Evolutionary conservation across 805 yeast species (phyloP), one percentile per base, ranked within the genome.

Genomic region (Groenewaldozyma tartarivorans): DNA sequence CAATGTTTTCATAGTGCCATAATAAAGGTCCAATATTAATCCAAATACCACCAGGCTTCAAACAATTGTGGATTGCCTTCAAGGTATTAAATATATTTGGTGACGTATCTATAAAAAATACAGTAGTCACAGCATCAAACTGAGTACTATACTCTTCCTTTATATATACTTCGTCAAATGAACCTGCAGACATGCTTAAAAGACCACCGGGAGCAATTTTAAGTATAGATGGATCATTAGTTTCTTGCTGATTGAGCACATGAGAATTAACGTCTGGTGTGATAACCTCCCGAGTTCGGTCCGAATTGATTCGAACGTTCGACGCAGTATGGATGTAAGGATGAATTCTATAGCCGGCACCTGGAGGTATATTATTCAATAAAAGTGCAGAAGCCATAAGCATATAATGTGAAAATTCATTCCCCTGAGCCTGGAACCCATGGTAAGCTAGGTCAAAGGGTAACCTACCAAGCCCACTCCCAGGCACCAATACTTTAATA

Each of bases 21-120:
- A 88, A 82, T 46, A 92, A 66, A 0, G 98, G 98, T 0, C 98
- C 98, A 11, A 78, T 68, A 56, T 92, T 90, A 47, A 90, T 75
- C 97, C 97, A 90, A 33, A 71, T 66, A 0, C 84, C 79, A 20
- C 64, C 64, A 3, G 69, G 69, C 13, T 63, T 64, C 7, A 67
- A 60, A 27, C 79, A 51, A 7, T 57, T 51, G 42, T 72, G 71
- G 29, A 90, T 77, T 1, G 80, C 61, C 40, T 80, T 81, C 41
- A 90, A 57, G 52, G 90, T 87, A 33, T 79, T 80, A 49, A 86
- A 67, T 40, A 86, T 56, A 53, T 88, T 82, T 47, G 83, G 90
- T 0, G 96, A 94, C 0, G 96, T 88, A 58, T 88, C 97, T 20
- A 88, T 66, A 61, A 90, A 90, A 56, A 84, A 88, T 4, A 79